Percentiles rank a stretch among this genome's conserved stretches.
These are phyloP conservation scores for Nephromyces sp. DNA, from an alignment of 169 alveolate species.

Conservation along the genomic window DNA sequence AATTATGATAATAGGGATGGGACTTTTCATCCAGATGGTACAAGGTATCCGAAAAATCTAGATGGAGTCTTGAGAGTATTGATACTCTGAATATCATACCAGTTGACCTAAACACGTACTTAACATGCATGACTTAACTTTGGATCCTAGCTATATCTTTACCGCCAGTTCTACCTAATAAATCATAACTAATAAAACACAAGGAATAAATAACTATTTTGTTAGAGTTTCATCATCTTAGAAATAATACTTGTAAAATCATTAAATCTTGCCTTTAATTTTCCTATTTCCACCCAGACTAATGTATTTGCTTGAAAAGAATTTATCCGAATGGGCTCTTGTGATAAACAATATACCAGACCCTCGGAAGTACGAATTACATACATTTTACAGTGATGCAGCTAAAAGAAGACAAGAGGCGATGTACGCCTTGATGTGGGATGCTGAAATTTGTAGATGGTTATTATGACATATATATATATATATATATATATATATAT, in stretches of 20 bases:
- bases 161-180: too few species aligned
- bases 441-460: constrained; percentile 17
- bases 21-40: background rate
- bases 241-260: too few species aligned
- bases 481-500: too few species aligned
- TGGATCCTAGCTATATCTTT: background rate
- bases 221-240: too few species aligned
- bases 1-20: background rate
- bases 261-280: too few species aligned
- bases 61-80: background rate
- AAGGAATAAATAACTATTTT: too few species aligned
- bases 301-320: background rate
- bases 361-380: background rate
- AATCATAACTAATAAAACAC: too few species aligned
- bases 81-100: constrained; percentile 17
- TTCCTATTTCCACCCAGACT: background rate
- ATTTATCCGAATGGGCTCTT: background rate
- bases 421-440: constrained; percentile 19
- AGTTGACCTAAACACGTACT: background rate
- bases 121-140: background rate
- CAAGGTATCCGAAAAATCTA: background rate
- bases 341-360: background rate
- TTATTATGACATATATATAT: too few species aligned
- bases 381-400: background rate
- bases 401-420: constrained; percentile 19